Evolutionary conservation across 768 basidiomycete genomes (phyloP), one percentile per base, ranked within the genome.

Genomic region (Amanita polypyramis): DNA sequence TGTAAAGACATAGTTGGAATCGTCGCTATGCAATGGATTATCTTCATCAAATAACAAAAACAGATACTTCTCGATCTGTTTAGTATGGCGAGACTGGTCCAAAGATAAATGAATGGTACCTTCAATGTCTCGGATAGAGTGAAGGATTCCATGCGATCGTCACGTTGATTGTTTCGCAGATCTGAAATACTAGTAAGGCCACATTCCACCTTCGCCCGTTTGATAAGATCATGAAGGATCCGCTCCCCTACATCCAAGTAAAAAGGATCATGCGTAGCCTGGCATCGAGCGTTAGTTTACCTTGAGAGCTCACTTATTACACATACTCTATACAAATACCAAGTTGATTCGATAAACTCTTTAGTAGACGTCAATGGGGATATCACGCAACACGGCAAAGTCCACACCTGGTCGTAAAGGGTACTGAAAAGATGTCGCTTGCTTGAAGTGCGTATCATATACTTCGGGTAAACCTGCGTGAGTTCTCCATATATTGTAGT

Each of bases 131-230:
- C 94, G 2, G 89, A 92, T 27, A 97, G 71, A n/a, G 80, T 80
- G 62, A 98, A 99, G 4, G 87, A 91, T 63, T 98, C 96, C 96
- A 98, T 98, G 51, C 95, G 77, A 58, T 98, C 91, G 53, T 94
- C 91, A 14, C 77, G 78, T 56, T 79, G 70, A 55, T 89, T 86
- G 25, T 72, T 80, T 35, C 82, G 72, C 2, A 97, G 73, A 63
- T 96, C 86, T 54, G 74, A 70, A 49, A 98, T 80, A 6, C 88
- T 82, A 4, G 85, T 75, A 38, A 98, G 70, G 1, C 95, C 95
- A 60, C 95, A 98, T 9, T 77, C 73, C 3, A 93, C 90, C 63
- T 82, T 87, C 14, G 89, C 72, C 40, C 92, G 76, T 8, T 72
- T 67, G 17, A 67, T 74, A 23, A 98, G 62, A 60, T 98, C 95